Evolutionary conservation across 192 early-diverging fungal genomes (phyloP), one percentile per base, ranked within the genome.

Genomic region (Powellomyces hirtus): DNA sequence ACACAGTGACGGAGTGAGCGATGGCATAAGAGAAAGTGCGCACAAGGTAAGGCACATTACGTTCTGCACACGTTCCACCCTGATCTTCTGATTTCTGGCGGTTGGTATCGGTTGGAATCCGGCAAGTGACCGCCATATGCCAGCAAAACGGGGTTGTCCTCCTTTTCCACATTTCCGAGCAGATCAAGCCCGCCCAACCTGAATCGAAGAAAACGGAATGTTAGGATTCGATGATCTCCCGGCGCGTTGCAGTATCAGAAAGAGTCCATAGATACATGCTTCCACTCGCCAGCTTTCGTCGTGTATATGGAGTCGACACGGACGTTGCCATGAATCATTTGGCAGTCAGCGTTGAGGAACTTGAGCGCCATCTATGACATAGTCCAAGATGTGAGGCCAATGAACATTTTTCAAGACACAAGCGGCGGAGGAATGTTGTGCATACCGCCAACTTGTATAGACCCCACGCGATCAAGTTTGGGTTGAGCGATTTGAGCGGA

Each of bases 241-340:
- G 46, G 26, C 2, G 14, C 4, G 14, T 24, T 7, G 46, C 5
- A 24, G n/a, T n/a, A n/a, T n/a, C n/a, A n/a, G n/a, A n/a, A 24
- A 49, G 18, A 8, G 46, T 24, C n/a, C 46, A 29, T 45, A 44
- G 38, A 31, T 20, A 70, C 78, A 34, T 62, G 71, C 72, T 77
- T 92, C 95, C 94, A 98, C 75, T 98, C 96, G 50, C 96, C 96
- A 8, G 92, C 90, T 59, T 88, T 86, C 14, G 91, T 97, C 26
- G 88, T 90, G 70, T 89, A 96, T 57, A 98, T 89, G 0, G 92
- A 91, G 0, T 81, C 81, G 6, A 88, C 73, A 8, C 85, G 82
- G 51, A 98, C 65, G 78, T 91, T 94, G 14, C 91, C 96, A 64
- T 98, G 96, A 1, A 96, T 86, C 71, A 97, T 79, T 22, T 76